These are phyloP conservation scores for Sphenostylis stenocarpa DNA, from an alignment of 306 rosid genomes.

Conservation along the genomic window DNA sequence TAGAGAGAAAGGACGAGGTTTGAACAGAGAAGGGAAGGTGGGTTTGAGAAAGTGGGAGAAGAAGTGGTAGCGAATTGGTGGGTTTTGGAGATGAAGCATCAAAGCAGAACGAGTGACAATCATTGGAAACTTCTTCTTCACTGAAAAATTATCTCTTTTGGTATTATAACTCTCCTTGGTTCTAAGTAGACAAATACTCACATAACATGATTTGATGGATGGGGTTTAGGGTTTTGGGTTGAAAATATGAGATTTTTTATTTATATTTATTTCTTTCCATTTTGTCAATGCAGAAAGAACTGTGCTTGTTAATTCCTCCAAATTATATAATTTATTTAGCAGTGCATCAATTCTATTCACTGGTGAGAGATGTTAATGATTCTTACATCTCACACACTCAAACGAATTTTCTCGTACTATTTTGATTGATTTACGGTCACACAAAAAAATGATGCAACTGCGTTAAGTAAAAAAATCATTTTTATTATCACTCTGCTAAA, in stretches of 20 bases:
- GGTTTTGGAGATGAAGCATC: conserved; percentile 47
- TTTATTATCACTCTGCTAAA: too few species aligned
- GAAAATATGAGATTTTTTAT: not conserved
- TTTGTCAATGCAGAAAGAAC: not conserved
- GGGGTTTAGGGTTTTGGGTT: conserved; percentile 32
- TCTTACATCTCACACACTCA: too few species aligned
- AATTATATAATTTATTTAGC: not conserved
- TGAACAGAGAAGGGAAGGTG: conserved; percentile 32
- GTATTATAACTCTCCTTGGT: not conserved
- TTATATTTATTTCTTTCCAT: too few species aligned
- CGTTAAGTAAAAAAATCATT: too few species aligned
- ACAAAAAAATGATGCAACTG: too few species aligned
- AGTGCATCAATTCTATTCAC: not conserved
- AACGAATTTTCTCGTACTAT: too few species aligned
- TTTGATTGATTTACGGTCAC: too few species aligned
- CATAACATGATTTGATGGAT: too few species aligned
- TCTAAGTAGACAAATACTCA: not conserved
- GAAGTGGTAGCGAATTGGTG: conserved; percentile 48
- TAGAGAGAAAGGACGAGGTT: conserved; percentile 40
- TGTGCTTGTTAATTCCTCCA: not conserved
- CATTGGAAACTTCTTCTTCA: conserved; percentile 38
- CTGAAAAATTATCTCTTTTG: not conserved
- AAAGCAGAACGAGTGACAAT: conserved; percentile 58
- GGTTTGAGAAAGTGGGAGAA: conserved; percentile 46
- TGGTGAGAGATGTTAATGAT: too few species aligned